Conservation (phyloP, 306 rosid species). For the Elaeagnus macrophylla region DNA sequence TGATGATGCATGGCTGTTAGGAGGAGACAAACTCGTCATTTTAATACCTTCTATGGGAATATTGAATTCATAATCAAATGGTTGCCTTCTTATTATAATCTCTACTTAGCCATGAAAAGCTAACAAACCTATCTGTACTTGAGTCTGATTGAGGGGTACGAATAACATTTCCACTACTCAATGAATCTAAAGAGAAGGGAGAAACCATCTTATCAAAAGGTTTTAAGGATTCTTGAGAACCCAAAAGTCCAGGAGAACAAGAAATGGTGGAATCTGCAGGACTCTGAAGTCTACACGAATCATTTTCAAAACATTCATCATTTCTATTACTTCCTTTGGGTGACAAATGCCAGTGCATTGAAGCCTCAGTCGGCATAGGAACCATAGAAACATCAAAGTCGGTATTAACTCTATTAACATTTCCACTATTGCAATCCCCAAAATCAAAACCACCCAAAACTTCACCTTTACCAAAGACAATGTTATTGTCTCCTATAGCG, state of each 20-base stretch:
- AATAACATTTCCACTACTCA: conserved; percentile 60
- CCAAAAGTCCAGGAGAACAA: conserved; percentile 32
- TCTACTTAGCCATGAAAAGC: conserved; percentile 27
- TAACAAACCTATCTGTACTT: conserved; percentile 36
- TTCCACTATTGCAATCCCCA: conserved; percentile 2
- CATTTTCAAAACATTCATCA: conserved; percentile 24
- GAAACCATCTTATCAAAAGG: conserved; percentile 38
- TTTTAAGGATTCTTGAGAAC: conserved; percentile 37
- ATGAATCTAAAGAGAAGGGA: conserved; percentile 53
- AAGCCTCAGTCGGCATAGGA: conserved; percentile 70
- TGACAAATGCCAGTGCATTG: conserved; percentile 66
- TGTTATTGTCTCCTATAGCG: conserved; percentile 37
- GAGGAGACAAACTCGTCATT: conserved; percentile 29
- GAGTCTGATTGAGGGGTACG: conserved; percentile 66
- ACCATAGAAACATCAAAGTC: conserved; percentile 31
- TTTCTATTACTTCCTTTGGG: conserved; percentile 48
- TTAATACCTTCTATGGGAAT: conserved; percentile 30
- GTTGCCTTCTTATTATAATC: conserved; percentile 26
- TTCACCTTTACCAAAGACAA: conserved; percentile 28
- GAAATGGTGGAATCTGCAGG: conserved; percentile 26
- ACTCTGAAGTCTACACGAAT: conserved; percentile 11
- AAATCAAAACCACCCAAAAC: conserved; percentile 29
- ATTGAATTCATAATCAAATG: conserved; percentile 28
- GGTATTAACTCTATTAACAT: conserved; percentile 7
- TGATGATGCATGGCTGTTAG: conserved; percentile 20